Evolutionary conservation across 306 rosid species (phyloP).

Genomic region (Mimosa pudica): DNA sequence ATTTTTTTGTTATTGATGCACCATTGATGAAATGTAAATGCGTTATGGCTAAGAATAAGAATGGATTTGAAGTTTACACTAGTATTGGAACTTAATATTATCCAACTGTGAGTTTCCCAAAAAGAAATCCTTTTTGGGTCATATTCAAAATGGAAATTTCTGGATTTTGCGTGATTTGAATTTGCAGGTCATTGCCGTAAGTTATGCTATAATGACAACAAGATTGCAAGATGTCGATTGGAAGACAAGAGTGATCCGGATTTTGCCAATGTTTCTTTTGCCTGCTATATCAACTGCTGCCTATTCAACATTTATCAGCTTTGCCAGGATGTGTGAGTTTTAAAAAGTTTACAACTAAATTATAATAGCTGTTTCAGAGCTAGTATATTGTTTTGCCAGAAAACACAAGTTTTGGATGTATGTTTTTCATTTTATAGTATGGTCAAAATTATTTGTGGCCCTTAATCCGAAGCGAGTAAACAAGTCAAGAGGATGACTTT

Average conservation of each 20-base stretch:
- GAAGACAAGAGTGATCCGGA: slow-evolving; percentile 75
- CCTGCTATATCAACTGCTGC: slow-evolving; percentile 61
- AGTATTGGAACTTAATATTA: slow-evolving; percentile 1
- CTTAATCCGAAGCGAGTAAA: slow-evolving; percentile 11
- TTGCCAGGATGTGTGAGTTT: slow-evolving; percentile 77
- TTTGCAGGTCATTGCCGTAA: slow-evolving; percentile 77
- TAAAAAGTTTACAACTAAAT: slow-evolving; percentile 18
- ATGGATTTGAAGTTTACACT: neutral
- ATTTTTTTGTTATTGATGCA: neutral
- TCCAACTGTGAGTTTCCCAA: neutral
- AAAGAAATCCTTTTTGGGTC: neutral
- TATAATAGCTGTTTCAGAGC: neutral
- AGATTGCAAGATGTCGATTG: slow-evolving; percentile 64
- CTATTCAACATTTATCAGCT: slow-evolving; percentile 59
- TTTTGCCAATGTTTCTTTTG: slow-evolving; percentile 89
- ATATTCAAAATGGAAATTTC: neutral
- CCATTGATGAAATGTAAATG: neutral
- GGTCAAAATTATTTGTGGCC: neutral
- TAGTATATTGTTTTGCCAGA: neutral
- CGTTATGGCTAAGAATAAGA: slow-evolving; percentile 11
- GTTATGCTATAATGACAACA: slow-evolving; percentile 80
- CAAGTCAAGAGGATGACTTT: slow-evolving; percentile 17
- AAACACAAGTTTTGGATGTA: slow-evolving; percentile 8
- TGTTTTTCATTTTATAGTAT: slow-evolving; percentile 17
- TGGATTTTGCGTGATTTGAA: slow-evolving; percentile 33